Evolutionary conservation across 345 rosid genomes (phyloP).

Genomic region (Heritiera fomes): DNA sequence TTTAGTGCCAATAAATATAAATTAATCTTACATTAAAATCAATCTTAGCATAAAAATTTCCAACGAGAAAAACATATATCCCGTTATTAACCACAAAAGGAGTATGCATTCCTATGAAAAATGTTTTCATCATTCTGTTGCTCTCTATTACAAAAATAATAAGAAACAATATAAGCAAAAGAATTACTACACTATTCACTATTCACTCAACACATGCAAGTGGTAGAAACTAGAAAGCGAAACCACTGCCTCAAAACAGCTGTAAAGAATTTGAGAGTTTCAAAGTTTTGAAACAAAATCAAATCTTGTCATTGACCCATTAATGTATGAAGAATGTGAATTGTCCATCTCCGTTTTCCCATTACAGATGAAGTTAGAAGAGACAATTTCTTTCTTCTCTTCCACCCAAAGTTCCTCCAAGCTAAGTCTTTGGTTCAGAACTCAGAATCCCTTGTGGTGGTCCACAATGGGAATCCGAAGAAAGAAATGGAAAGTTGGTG

Average conservation of each 20-base stretch:
- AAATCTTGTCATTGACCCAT: slow-evolving; percentile 9
- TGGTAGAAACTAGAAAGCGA: background rate
- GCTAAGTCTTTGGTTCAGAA: background rate
- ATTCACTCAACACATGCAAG: background rate
- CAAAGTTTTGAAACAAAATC: background rate
- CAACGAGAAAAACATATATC: too few relatives aligned
- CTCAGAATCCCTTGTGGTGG: background rate
- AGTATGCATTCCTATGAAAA: background rate
- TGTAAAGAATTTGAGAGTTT: background rate
- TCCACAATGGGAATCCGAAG: background rate
- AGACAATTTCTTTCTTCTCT: background rate
- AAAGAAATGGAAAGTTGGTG: background rate
- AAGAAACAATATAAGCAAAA: too few relatives aligned
- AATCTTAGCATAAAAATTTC: too few relatives aligned
- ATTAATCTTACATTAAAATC: too few relatives aligned
- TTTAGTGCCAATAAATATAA: too few relatives aligned
- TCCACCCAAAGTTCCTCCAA: background rate
- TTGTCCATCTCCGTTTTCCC: background rate
- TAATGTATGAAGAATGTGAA: background rate
- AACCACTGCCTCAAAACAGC: background rate
- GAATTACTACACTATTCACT: too few relatives aligned
- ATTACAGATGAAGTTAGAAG: background rate
- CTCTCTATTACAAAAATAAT: background rate
- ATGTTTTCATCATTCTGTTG: background rate
- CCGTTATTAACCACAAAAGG: background rate